A percentile compares a stretch with the other conserved stretches of the same genome.
Conservation (phyloP, 2,329 filamentous ascomycete species). For the Beauveria sp. region DNA sequence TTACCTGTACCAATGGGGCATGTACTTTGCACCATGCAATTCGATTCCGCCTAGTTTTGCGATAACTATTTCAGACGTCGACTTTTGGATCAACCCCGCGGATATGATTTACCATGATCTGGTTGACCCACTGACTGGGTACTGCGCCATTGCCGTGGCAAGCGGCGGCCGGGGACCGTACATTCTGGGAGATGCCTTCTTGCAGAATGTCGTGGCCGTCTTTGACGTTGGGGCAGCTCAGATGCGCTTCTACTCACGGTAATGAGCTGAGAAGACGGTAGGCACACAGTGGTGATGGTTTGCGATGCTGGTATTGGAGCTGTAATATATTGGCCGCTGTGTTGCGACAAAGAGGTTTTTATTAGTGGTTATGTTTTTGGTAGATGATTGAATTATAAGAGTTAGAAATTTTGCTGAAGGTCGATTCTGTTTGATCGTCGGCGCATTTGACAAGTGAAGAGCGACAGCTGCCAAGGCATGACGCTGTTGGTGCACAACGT, state of each 20-base stretch:
- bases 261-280: neutral
- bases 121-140: constrained; percentile 35
- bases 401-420: neutral
- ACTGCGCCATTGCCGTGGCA: constrained; percentile 41
- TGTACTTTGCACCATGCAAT: constrained; percentile 42
- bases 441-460: neutral
- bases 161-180: constrained; percentile 38
- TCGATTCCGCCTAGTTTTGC: constrained; percentile 38
- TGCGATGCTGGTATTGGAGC: constrained; percentile 5
- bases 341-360: constrained; percentile 7
- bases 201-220: constrained; percentile 43
- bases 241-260: constrained; percentile 34
- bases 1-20: constrained; percentile 38
- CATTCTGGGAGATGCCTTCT: constrained; percentile 42
- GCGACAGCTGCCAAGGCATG: neutral
- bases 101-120: constrained; percentile 40
- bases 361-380: constrained; percentile 11
- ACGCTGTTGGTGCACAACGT: neutral
- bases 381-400: constrained; percentile 11
- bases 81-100: constrained; percentile 40
- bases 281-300: constrained; percentile 2
- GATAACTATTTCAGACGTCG: constrained; percentile 34
- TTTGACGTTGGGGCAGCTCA: constrained; percentile 40
- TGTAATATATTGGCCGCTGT: constrained; percentile 11
- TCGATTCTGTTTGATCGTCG: neutral